These are phyloP conservation scores for Panicum hallii DNA, from an alignment of 202 grass and related monocot genomes.

Conservation along the genomic window DNA sequence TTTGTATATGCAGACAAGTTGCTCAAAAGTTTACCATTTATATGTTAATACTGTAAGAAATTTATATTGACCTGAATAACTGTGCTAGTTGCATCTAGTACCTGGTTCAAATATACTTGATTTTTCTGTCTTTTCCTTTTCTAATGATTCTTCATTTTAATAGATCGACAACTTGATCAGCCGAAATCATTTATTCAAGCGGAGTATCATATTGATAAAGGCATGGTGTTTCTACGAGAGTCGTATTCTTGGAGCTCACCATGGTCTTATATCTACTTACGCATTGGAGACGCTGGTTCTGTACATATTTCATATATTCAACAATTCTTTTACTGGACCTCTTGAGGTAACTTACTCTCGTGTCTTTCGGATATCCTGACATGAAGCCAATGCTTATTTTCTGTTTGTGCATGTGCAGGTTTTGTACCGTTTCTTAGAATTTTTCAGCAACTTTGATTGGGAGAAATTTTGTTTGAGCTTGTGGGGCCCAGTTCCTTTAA, in stretches of 20 bases:
- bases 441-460: constrained; percentile 98
- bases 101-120: constrained; percentile 26
- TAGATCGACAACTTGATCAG: constrained; percentile 78
- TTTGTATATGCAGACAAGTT: constrained; percentile 20
- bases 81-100: constrained; percentile 34
- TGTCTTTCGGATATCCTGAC: constrained; percentile 23
- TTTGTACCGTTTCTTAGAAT: constrained; percentile 91
- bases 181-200: constrained; percentile 87
- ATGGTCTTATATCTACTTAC: constrained; percentile 99
- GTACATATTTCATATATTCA: constrained; percentile 95
- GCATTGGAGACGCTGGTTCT: constrained; percentile 96
- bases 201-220: constrained; percentile 97
- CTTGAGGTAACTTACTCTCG: constrained; percentile 71
- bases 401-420: constrained; percentile 58
- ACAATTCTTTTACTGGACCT: constrained; percentile 89
- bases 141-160: constrained; percentile 48
- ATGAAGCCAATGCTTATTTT: constrained; percentile 40
- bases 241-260: constrained; percentile 97
- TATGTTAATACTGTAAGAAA: constrained; percentile 14
- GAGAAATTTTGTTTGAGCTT: constrained; percentile 88
- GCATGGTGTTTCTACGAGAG: constrained; percentile 98
- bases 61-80: background rate
- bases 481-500: constrained; percentile 87
- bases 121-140: constrained; percentile 46
- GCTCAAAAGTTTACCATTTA: constrained; percentile 13